A percentile compares a stretch with the other conserved stretches of the same genome.
Evolutionary conservation across 257 asterid species (phyloP).

Genomic region (Jacaranda copaia): DNA sequence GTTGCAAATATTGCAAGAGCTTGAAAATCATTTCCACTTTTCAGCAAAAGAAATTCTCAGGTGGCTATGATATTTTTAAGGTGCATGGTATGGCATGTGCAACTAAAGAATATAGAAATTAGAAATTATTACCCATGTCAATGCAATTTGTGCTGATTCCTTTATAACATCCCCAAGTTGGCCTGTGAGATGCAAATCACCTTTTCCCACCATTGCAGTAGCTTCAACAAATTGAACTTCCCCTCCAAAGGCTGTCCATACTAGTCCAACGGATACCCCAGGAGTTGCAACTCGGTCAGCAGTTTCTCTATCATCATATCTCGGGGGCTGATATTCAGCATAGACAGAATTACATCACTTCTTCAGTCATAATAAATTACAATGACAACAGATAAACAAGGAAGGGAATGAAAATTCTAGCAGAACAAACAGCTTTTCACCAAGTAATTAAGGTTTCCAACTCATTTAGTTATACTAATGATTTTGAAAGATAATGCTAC

Average conservation of each 20-base stretch:
- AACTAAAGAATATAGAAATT: slow-evolving; percentile 23
- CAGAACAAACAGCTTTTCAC: slow-evolving; percentile 32
- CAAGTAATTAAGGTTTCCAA: slow-evolving; percentile 30
- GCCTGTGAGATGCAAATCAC: slow-evolving; percentile 97
- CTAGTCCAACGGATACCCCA: slow-evolving; percentile 96
- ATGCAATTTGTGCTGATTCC: slow-evolving; percentile 98
- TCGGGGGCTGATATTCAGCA: slow-evolving; percentile 75
- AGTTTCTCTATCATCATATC: slow-evolving; percentile 87
- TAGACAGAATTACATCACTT: slow-evolving; percentile 32
- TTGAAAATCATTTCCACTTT: slow-evolving; percentile 23
- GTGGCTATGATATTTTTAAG: slow-evolving; percentile 6
- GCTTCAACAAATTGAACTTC: slow-evolving; percentile 99
- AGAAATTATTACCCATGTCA: slow-evolving; percentile 84
- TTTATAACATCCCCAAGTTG: slow-evolving; percentile 98
- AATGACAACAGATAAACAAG: slow-evolving; percentile 28
- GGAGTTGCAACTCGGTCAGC: slow-evolving; percentile 91
- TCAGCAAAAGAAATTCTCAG: slow-evolving; percentile 11
- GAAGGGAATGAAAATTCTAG: slow-evolving; percentile 26
- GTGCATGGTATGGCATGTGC: slow-evolving; percentile 21
- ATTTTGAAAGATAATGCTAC: slow-evolving; percentile 39
- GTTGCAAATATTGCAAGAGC: slow-evolving; percentile 23
- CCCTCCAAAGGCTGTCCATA: slow-evolving; percentile 96
- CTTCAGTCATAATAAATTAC: background rate
- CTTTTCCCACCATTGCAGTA: slow-evolving; percentile 90
- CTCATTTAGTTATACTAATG: slow-evolving; percentile 10